Base-by-base conservation (phyloP, 306 rosid genomes). In the Neltuma alba region DNA sequence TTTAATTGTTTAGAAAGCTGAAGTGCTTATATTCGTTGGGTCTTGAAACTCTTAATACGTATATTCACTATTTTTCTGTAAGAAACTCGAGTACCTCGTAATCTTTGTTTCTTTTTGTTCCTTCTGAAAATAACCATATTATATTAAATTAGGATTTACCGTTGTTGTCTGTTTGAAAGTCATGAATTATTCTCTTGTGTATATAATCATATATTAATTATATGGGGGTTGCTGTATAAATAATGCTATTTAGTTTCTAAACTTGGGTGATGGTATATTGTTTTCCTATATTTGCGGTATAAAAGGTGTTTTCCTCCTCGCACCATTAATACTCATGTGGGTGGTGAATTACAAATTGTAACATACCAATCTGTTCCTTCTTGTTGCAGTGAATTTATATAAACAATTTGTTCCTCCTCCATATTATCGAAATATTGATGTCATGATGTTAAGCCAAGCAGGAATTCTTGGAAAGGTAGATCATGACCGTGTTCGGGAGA, bases 101-200 rank as follows among this genome's bases (percentile, higher is more conserved):
- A 63, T 18, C 37, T 64, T 63, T 64, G 70, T 64, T 62, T 18
- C 70, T n/a, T n/a, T n/a, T n/a, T n/a, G n/a, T n/a, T n/a, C n/a
- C n/a, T 64, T 34, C 27, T 65, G 25, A 65, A 64, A n/a, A 66
- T 40, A 67, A n/a, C 6, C 50, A 12, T 40, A 23, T 9, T 40
- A 40, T 5, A 38, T 67, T 67, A 1, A 10, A 45, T 31, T 20
- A 6, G 54, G n/a, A 47, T 47, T 15, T 47, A 5, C 9, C 18
- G 23, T 20, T 48, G 21, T 14, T 6, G 23, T 18, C 9, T 7
- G 57, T 48, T 48, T 48, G 57, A 6, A 6, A 48, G 57, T 18
- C 23, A 18, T 48, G 57, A 48, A 20, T 16, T 48, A 20, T 48
- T 23, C 25, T 48, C 57, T 18, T 16, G 23, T 48, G 25, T 48